Conservation (phyloP, 208 protist species). For the Wallacemonas collosoma region DNA sequence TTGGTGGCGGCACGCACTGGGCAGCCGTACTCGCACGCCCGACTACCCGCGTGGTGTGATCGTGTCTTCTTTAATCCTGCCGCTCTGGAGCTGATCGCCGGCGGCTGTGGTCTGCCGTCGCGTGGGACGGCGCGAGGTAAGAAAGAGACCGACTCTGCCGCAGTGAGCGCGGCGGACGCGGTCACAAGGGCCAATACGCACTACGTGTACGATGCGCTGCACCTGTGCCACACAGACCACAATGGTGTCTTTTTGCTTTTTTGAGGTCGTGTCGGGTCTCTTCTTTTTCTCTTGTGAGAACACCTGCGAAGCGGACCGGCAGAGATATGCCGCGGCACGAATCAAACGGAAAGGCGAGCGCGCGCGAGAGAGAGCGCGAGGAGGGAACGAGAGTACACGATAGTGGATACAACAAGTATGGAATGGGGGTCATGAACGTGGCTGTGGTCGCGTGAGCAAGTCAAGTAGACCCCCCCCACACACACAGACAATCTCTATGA, state of each 20-base stretch:
- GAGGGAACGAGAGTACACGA: too few relatives aligned
- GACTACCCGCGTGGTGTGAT: slow-evolving; percentile 88
- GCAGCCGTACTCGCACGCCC: slow-evolving; percentile 37
- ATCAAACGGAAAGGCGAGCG: too few relatives aligned
- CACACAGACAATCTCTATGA: too few relatives aligned
- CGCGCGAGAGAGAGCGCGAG: too few relatives aligned
- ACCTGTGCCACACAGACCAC: slow-evolving; percentile 72
- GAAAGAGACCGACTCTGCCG: neutral
- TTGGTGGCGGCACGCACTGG: slow-evolving; percentile 19
- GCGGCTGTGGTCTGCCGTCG: slow-evolving; percentile 23
- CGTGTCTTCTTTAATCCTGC: slow-evolving; percentile 80
- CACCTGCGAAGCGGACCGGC: too few relatives aligned
- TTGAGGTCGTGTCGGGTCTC: neutral
- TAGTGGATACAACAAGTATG: too few relatives aligned
- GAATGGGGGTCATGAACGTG: too few relatives aligned
- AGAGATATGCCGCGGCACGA: too few relatives aligned
- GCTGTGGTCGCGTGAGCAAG: too few relatives aligned
- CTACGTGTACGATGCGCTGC: slow-evolving; percentile 59
- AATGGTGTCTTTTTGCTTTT: slow-evolving; percentile 65
- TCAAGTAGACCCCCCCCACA: too few relatives aligned
- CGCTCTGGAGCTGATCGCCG: slow-evolving; percentile 61
- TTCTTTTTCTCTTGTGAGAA: too few relatives aligned
- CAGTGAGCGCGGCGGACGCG: neutral
- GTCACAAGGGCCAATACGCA: neutral
- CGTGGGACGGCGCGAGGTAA: neutral